Evolutionary conservation across 2,329 filamentous ascomycete genomes (phyloP).

Genomic region (Neospermospora avenae): DNA sequence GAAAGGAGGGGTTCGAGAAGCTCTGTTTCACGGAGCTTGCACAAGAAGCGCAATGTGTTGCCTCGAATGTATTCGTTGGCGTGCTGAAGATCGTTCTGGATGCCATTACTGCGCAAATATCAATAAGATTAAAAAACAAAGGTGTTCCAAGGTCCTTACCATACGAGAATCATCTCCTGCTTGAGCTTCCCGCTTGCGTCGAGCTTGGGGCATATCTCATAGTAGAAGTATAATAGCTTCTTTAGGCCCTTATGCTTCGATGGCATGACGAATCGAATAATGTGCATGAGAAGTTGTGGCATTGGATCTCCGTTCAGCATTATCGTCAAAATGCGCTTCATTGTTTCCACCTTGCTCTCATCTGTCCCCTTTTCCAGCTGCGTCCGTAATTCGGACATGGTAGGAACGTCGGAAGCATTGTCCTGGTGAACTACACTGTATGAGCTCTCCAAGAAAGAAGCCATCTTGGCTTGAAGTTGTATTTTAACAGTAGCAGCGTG

Average conservation of each 20-base stretch:
- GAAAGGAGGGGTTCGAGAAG: slow-evolving; percentile 94
- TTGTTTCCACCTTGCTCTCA: slow-evolving; percentile 89
- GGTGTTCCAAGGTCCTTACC: slow-evolving; percentile 52
- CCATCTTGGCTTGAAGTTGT: slow-evolving; percentile 60
- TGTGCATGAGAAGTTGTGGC: slow-evolving; percentile 96
- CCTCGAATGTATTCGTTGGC: slow-evolving; percentile 98
- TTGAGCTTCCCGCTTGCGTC: slow-evolving; percentile 92
- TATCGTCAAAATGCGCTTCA: slow-evolving; percentile 92
- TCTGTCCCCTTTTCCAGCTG: slow-evolving; percentile 93
- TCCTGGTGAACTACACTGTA: slow-evolving; percentile 98
- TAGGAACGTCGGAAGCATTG: slow-evolving; percentile 90
- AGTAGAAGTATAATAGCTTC: slow-evolving; percentile 99
- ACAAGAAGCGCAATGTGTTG: slow-evolving; percentile 96
- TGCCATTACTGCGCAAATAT: slow-evolving; percentile 71
- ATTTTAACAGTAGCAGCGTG: slow-evolving; percentile 20
- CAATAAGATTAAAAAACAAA: neutral
- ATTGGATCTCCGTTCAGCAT: slow-evolving; percentile 99
- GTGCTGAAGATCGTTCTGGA: slow-evolving; percentile 94
- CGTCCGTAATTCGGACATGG: slow-evolving; percentile 84
- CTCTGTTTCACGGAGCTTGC: slow-evolving; percentile 92
- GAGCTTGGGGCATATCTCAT: slow-evolving; percentile 96
- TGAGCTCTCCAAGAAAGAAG: slow-evolving; percentile 87
- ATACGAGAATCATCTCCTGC: slow-evolving; percentile 99
- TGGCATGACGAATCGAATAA: slow-evolving; percentile 99
- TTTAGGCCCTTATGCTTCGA: slow-evolving; percentile 95